Base-by-base conservation (phyloP, 306 rosid genomes). In the Fagus crenata region DNA sequence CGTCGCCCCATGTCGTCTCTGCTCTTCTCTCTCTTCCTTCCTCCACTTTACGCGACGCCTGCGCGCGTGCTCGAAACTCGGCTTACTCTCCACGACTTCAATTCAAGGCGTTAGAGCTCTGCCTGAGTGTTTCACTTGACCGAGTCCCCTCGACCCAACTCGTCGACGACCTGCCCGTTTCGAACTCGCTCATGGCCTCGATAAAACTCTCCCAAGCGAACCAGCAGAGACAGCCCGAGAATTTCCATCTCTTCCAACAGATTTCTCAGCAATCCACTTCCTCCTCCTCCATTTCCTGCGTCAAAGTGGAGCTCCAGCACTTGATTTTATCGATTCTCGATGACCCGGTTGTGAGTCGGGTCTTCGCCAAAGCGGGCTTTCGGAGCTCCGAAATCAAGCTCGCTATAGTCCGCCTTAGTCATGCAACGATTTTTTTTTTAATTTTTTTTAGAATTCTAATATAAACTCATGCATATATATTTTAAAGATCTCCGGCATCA, bases 131-230 rank as follows among this genome's bases (percentile, higher is more conserved):
- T 6, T 92, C 98, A 1, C 88, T 95, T 0, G 99, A 95, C 77
- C 92, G 99, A 11, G 85, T 90, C 11, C 85, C 97, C 0, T 90
- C 97, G 80, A 77, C 85, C 85, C 90, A 81, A 70, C 67, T 71
- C 39, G 11, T 78, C 37, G 75, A 88, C 9, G 96, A 92, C 76
- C 99, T 98, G 1, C 99, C 99, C 0, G 90, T 95, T 0, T 95
- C 99, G 2, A 95, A 95, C 85, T 95, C 99, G 0, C 93, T 95
- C 86, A 92, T 90, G 99, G 99, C 99, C 0, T 98, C 99, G 61
- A 85, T 95, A 14, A 95, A 95, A 59, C 93, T 98, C 6, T 95
- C 99, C 2, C 99, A 95, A 73, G 98, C 99, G 3, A 95, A 91
- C 89, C 99, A 95, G 68, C 75, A 98, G 1, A 85, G 98, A 0